Evolutionary conservation across 1,139 yeast genomes (phyloP).

Genomic region (Diutina sp.): DNA sequence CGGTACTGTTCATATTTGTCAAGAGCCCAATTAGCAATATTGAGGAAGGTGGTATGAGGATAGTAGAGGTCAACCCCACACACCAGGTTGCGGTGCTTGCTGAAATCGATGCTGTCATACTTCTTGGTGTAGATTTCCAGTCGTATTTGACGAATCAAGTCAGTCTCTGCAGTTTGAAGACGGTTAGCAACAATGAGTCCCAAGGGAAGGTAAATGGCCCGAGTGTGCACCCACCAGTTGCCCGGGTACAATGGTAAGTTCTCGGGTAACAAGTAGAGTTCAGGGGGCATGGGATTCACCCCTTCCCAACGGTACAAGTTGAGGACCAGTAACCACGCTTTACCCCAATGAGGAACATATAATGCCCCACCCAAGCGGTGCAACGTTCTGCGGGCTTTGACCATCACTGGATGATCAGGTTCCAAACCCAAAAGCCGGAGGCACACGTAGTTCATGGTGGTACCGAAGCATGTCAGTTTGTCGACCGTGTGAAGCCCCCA

Average conservation of each 20-base stretch:
- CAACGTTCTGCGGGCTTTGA: slow-evolving; percentile 65
- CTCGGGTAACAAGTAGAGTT: slow-evolving; percentile 82
- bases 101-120: slow-evolving; percentile 56
- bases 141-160: slow-evolving; percentile 52
- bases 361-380: slow-evolving; percentile 77
- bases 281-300: slow-evolving; percentile 97
- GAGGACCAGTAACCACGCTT: slow-evolving; percentile 73
- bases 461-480: slow-evolving; percentile 91
- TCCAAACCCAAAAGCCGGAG: slow-evolving; percentile 69
- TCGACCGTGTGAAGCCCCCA: slow-evolving; percentile 95
- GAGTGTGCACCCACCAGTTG: slow-evolving; percentile 98
- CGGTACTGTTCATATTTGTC: slow-evolving; percentile 59
- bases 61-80: slow-evolving; percentile 90
- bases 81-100: slow-evolving; percentile 63
- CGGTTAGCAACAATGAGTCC: slow-evolving; percentile 63
- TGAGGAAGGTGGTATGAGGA: slow-evolving; percentile 67
- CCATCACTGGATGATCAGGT: slow-evolving; percentile 63
- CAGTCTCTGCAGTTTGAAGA: slow-evolving; percentile 47
- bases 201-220: slow-evolving; percentile 82
- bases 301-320: slow-evolving; percentile 91
- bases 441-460: slow-evolving; percentile 72
- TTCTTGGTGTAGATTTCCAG: slow-evolving; percentile 61
- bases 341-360: slow-evolving; percentile 96
- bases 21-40: slow-evolving; percentile 49
- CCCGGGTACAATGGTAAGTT: slow-evolving; percentile 81